These are phyloP conservation scores for Paracoccidioides lutzii DNA, from an alignment of 2,329 filamentous ascomycete genomes.

Conservation along the genomic window DNA sequence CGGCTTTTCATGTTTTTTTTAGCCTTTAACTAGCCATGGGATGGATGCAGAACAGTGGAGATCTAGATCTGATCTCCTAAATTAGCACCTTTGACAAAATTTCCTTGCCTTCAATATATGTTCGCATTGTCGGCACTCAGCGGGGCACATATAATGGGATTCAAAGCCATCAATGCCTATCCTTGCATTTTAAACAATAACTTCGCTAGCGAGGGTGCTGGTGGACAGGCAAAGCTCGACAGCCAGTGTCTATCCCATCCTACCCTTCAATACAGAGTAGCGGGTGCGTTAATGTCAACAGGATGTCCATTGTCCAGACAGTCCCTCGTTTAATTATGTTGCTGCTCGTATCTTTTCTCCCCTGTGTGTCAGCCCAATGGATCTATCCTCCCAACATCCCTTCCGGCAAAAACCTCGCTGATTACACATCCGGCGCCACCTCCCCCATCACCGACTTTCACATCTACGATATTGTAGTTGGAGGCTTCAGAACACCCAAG, in stretches of 20 bases:
- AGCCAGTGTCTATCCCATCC: neutral
- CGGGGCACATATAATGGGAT: neutral
- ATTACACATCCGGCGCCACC: neutral
- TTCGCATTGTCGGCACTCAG: too few species aligned
- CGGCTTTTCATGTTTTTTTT: too few species aligned
- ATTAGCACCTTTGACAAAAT: neutral
- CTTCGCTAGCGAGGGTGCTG: too few species aligned
- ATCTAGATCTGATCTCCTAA: neutral
- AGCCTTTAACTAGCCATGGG: too few species aligned
- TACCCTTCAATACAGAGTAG: neutral
- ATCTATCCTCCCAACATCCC: neutral
- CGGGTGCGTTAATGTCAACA: neutral
- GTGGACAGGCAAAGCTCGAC: too few species aligned
- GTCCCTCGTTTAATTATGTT: neutral
- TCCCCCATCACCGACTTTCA: neutral
- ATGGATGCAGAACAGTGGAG: too few species aligned
- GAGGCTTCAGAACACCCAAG: constrained; percentile 1
- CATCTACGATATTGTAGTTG: neutral
- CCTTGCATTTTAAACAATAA: neutral
- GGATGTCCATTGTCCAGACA: neutral
- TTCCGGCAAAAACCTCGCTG: neutral
- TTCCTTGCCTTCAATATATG: too few species aligned
- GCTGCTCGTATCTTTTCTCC: neutral
- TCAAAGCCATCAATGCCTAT: neutral
- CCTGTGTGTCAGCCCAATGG: neutral